These are phyloP conservation scores for Fusarium irregulare DNA, from an alignment of 2,329 filamentous ascomycete species.

Conservation along the genomic window DNA sequence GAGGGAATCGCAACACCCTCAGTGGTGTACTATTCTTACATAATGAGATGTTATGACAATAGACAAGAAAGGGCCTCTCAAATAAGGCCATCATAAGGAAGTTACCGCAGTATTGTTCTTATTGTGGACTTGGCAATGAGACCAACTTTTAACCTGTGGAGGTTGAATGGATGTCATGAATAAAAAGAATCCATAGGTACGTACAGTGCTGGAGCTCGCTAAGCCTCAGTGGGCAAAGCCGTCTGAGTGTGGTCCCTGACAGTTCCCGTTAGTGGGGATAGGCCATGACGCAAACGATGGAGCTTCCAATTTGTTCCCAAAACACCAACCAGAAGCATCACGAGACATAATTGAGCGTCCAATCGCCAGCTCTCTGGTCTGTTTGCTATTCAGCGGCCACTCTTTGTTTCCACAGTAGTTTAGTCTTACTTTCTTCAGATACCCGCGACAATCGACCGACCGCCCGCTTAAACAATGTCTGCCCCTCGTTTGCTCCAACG, in stretches of 20 bases:
- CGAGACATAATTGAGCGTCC: constrained; percentile 15
- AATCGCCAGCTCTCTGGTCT: constrained; percentile 3
- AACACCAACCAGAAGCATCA: constrained; percentile 21
- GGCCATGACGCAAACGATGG: constrained; percentile 35
- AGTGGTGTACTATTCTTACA: background rate
- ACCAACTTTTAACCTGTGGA: background rate
- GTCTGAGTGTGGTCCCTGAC: constrained; percentile 1
- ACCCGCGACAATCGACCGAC: background rate
- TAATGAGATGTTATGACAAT: background rate
- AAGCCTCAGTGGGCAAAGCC: constrained; percentile 3
- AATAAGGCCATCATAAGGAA: too few relatives aligned
- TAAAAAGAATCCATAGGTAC: background rate
- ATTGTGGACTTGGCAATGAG: background rate
- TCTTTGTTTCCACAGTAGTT: background rate
- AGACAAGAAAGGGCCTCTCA: too few relatives aligned
- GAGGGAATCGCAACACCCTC: background rate
- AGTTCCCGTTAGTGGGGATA: constrained; percentile 2
- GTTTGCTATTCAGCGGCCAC: background rate
- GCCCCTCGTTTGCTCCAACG: constrained; percentile 37
- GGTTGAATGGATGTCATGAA: background rate
- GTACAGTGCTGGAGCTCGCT: constrained; percentile 4
- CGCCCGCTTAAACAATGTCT: constrained; percentile 29
- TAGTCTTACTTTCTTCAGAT: background rate
- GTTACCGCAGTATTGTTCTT: too few relatives aligned
- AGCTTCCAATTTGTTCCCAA: constrained; percentile 7